Percentiles rank a stretch among this genome's conserved stretches.
Evolutionary conservation across 2,329 filamentous ascomycete genomes (phyloP).

Genomic region (Pochonia chlamydosporia): DNA sequence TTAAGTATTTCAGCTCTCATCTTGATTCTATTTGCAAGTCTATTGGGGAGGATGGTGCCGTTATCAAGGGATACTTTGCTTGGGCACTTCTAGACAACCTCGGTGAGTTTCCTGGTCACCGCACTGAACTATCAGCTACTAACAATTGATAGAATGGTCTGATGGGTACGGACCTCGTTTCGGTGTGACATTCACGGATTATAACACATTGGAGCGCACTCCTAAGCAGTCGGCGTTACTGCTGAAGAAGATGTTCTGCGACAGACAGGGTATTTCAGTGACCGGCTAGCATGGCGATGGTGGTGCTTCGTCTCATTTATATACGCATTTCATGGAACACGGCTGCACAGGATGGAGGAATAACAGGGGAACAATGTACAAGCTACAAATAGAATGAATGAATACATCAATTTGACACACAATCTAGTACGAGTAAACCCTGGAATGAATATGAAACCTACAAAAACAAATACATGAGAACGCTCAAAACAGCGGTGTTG

Average conservation of each 20-base stretch:
- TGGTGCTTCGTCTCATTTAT: no score
- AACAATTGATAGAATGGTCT: conserved; percentile 22
- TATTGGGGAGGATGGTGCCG: conserved; percentile 21
- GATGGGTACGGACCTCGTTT: conserved; percentile 32
- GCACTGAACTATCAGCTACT: not conserved
- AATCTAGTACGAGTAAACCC: no score
- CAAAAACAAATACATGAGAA: no score
- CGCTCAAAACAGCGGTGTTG: no score
- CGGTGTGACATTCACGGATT: conserved; percentile 31
- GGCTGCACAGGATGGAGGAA: no score
- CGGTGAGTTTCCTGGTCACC: conserved; percentile 21
- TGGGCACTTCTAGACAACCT: conserved; percentile 31
- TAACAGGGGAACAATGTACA: no score
- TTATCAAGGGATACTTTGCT: conserved; percentile 26
- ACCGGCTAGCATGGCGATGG: not conserved
- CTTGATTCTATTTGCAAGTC: conserved; percentile 29
- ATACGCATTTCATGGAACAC: no score
- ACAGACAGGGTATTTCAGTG: conserved; percentile 10
- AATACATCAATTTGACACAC: not conserved
- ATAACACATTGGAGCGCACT: conserved; percentile 28
- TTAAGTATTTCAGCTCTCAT: conserved; percentile 31
- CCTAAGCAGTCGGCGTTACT: conserved; percentile 29
- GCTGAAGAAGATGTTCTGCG: conserved; percentile 20
- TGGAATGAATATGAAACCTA: no score
- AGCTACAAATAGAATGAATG: not conserved